Conservation (phyloP, 2,329 filamentous ascomycete species). For the Sarocladiaceae sp. region DNA sequence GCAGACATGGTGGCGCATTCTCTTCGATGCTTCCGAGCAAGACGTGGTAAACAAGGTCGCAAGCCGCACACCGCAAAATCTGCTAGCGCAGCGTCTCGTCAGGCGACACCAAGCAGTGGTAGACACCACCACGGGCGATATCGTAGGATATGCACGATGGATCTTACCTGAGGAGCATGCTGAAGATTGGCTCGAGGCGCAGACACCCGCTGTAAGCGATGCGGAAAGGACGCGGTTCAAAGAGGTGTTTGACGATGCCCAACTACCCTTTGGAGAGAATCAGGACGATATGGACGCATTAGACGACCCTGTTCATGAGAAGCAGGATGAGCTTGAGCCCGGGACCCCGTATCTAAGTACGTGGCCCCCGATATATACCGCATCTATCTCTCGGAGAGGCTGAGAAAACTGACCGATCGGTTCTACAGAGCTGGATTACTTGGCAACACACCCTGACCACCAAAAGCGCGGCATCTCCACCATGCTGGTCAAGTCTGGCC, state of each 20-base stretch:
- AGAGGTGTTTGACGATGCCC: slow-evolving; percentile 6
- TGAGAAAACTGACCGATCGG: neutral
- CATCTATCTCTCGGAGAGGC: too few relatives aligned
- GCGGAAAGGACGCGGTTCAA: slow-evolving; percentile 8
- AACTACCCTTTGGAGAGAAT: neutral
- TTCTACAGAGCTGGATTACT: slow-evolving; percentile 18
- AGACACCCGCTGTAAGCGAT: slow-evolving; percentile 11
- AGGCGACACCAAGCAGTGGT: slow-evolving; percentile 3
- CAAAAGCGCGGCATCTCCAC: slow-evolving; percentile 27
- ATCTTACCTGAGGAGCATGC: slow-evolving; percentile 2
- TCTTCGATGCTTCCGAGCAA: neutral
- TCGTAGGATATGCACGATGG: slow-evolving; percentile 17
- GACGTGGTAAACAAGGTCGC: neutral
- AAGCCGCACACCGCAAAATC: neutral
- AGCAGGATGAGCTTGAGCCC: slow-evolving; percentile 8
- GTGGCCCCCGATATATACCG: too few relatives aligned
- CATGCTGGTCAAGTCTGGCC: slow-evolving; percentile 22
- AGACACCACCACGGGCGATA: slow-evolving; percentile 13
- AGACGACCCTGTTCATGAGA: slow-evolving; percentile 6
- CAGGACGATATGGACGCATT: slow-evolving; percentile 1
- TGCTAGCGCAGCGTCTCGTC: slow-evolving; percentile 1
- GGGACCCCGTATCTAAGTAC: slow-evolving; percentile 11
- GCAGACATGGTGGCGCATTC: slow-evolving; percentile 6
- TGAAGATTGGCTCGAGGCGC: slow-evolving; percentile 12
- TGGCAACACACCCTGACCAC: slow-evolving; percentile 18